phyloP scores from a whole-genome alignment of 495 filamentous ascomycete genomes.

The Opeltia flavorubescens region DNA sequence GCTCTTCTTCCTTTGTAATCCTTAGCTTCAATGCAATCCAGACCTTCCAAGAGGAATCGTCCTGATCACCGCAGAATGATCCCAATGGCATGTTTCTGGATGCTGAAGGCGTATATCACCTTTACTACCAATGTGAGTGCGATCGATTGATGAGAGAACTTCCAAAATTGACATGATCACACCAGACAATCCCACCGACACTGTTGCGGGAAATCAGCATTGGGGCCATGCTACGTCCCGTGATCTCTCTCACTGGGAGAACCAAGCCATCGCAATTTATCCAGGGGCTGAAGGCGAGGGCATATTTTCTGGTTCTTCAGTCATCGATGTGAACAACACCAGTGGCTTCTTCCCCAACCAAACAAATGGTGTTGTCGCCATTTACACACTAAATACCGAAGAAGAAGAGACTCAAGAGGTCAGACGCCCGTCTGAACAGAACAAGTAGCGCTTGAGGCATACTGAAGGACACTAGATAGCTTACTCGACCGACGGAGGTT shows the following conservation, averaged over 20 bases:
- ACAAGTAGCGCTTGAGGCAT: background rate
- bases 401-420: constrained; percentile 31
- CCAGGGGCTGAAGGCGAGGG: constrained; percentile 30
- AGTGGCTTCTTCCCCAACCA: constrained; percentile 40
- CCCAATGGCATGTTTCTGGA: constrained; percentile 42
- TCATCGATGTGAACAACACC: constrained; percentile 41
- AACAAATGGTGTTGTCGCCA: constrained; percentile 36
- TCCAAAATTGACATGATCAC: background rate
- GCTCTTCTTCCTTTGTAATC: too few species aligned
- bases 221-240: constrained; percentile 39
- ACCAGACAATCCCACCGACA: constrained; percentile 30
- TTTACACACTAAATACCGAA: constrained; percentile 35
- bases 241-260: constrained; percentile 38
- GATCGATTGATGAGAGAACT: background rate
- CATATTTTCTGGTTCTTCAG: constrained; percentile 38
- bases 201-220: constrained; percentile 36
- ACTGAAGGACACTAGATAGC: constrained; percentile 28
- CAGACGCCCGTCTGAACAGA: background rate
- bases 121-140: constrained; percentile 37
- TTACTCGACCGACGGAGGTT: constrained; percentile 40
- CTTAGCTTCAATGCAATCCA: too few species aligned
- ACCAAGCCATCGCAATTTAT: constrained; percentile 38
- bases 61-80: constrained; percentile 28
- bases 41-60: too few species aligned
- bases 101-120: constrained; percentile 32